Percentiles rank a stretch among this genome's conserved stretches.
Conservation (phyloP, 768 basidiomycete genomes). For the Lactarius evosmus region DNA sequence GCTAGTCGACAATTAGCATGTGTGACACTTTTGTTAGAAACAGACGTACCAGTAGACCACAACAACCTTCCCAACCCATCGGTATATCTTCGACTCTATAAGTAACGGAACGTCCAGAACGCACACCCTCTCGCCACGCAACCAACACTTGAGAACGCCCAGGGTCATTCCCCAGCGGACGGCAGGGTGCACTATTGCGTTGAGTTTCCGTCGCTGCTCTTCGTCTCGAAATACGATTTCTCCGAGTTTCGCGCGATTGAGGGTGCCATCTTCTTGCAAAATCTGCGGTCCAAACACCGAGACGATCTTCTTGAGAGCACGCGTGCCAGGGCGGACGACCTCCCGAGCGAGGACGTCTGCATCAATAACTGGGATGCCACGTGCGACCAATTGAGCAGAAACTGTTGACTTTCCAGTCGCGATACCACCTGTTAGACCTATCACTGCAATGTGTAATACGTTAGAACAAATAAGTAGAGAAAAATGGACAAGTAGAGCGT, state of each 20-base stretch:
- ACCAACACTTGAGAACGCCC: constrained; percentile 66
- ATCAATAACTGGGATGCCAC: constrained; percentile 81
- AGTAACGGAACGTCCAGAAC: constrained; percentile 90
- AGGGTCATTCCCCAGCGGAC: constrained; percentile 77
- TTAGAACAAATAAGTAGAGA: not conserved
- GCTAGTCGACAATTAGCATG: constrained; percentile 40
- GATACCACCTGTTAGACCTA: constrained; percentile 95
- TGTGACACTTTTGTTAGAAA: not conserved
- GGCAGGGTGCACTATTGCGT: constrained; percentile 86
- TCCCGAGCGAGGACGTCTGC: constrained; percentile 86
- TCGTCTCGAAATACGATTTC: constrained; percentile 80
- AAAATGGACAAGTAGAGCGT: not conserved
- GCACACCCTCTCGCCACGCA: constrained; percentile 72
- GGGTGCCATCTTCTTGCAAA: constrained; percentile 60
- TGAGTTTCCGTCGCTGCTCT: constrained; percentile 65
- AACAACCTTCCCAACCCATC: constrained; percentile 76
- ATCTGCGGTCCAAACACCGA: constrained; percentile 68
- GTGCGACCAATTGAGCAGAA: constrained; percentile 63
- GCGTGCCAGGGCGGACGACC: constrained; percentile 82
- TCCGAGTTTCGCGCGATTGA: constrained; percentile 84
- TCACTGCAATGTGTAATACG: constrained; percentile 48
- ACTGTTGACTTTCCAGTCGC: constrained; percentile 97
- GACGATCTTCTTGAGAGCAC: constrained; percentile 64
- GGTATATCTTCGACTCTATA: constrained; percentile 84
- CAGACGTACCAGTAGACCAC: constrained; percentile 85